Base-by-base conservation (phyloP, 2,329 filamentous ascomycete species). In the Alternaria conjuncta region DNA sequence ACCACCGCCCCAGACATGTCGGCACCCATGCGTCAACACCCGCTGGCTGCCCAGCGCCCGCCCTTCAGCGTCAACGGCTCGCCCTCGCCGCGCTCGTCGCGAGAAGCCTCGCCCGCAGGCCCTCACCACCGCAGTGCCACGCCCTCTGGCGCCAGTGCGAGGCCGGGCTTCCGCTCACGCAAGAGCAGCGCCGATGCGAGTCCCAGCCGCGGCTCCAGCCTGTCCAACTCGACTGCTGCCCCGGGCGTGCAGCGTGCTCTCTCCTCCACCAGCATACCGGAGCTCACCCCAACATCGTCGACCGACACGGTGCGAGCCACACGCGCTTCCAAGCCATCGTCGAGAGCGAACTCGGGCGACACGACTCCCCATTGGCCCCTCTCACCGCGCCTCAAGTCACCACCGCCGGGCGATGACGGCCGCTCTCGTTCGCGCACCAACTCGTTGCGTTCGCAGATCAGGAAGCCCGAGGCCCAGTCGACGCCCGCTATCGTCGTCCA, bases 341-440 rank as follows among this genome's bases (percentile, higher is more conserved):
- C 90, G 56, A 69, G 84, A 44, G 75, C 79, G 63, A 80, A 80
- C 44, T 80, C 78, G 59, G 80, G 81, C 55, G 79, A 80, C 57
- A 82, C 73, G 61, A 86, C 86, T 57, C 88, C 88, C 66, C 87
- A 90, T 80, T 95, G 92, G 92, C 91, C 92, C 25, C 82, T 91
- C 65, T 94, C 92, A 50, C 92, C 92, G 49, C 87, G 92, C 66
- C 79, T 96, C 67, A 91, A 90, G 77, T 94, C 92, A 8, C 92
- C 92, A 58, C 91, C 92, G 12, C 76, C 82, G 41, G 73, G 76
- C 28, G 69, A 74, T n/a, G 65, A 74, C 67, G 59, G 59, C 57
- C 67, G 67, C 60, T 68, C 80, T 4, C 80, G 75, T 55, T 84
- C 82, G 28, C 78, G 82, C 76, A 76, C 80, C 58, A 82, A 82